A percentile compares a stretch with the other conserved stretches of the same genome.
Evolutionary conservation across 2,329 filamentous ascomycete genomes (phyloP).

Genomic region (Fusarium anguioides): DNA sequence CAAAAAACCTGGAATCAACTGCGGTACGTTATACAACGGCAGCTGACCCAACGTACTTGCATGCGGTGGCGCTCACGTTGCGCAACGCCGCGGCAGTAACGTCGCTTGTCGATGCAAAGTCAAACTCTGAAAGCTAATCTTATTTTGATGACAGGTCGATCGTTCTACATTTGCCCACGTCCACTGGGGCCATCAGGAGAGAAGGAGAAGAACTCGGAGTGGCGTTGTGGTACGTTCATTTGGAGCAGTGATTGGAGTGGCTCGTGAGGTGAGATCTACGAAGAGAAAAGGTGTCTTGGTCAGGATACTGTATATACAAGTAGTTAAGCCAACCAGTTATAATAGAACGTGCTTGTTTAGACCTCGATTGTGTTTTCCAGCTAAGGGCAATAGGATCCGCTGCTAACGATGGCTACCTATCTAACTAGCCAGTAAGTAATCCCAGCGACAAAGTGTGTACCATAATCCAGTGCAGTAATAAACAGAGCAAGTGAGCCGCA

Average conservation of each 20-base stretch:
- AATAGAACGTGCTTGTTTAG: not conserved
- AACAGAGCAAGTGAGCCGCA: not conserved
- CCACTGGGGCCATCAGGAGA: conserved; percentile 87
- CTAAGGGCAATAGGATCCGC: not conserved
- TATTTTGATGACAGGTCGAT: conserved; percentile 58
- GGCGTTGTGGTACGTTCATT: conserved; percentile 88
- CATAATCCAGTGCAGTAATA: not conserved
- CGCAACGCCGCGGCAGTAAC: conserved; percentile 11
- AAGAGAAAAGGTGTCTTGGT: not conserved
- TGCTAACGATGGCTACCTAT: not conserved
- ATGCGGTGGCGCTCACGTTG: conserved; percentile 19
- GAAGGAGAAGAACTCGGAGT: conserved; percentile 85
- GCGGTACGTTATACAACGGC: conserved; percentile 58
- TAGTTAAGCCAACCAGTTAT: not conserved
- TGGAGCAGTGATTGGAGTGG: conserved; percentile 71
- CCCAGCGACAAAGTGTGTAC: not conserved
- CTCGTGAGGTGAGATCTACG: conserved; percentile 5
- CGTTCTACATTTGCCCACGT: conserved; percentile 72
- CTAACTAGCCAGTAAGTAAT: not conserved
- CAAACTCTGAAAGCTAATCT: conserved; percentile 30
- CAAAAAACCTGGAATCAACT: conserved; percentile 90
- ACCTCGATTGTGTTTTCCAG: conserved; percentile 1
- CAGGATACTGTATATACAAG: not conserved
- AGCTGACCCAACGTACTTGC: conserved; percentile 8
- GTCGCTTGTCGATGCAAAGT: not conserved